phyloP scores from a whole-genome alignment of 257 asterid species.

The Salvia splendens region DNA sequence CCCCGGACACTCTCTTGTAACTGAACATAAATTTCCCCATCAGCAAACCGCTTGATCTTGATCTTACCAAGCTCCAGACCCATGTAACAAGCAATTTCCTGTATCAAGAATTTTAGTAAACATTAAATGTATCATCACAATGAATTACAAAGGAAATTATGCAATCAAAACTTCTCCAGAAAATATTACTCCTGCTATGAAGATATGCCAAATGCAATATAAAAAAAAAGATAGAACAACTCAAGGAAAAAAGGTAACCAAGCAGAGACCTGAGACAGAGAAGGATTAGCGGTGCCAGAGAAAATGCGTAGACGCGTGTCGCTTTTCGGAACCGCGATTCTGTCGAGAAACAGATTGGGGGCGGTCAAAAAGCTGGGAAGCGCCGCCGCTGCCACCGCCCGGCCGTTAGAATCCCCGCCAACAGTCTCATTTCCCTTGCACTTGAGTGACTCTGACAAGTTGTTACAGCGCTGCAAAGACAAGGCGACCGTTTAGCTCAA shows the following conservation, averaged over 20 bases:
- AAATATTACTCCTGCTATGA: background rate
- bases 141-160: background rate
- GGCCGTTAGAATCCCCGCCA: conserved; percentile 38
- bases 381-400: conserved; percentile 34
- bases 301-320: conserved; percentile 78
- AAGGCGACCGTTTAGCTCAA: background rate
- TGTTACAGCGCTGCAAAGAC: conserved; percentile 56
- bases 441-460: conserved; percentile 61
- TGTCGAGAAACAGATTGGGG: conserved; percentile 40
- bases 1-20: conserved; percentile 84
- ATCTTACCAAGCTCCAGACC: conserved; percentile 74
- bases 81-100: conserved; percentile 82
- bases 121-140: background rate
- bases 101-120: conserved; percentile 28
- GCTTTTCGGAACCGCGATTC: conserved; percentile 35
- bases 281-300: conserved; percentile 89
- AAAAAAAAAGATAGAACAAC: background rate
- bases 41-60: conserved; percentile 73
- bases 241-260: background rate
- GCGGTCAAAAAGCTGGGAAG: conserved; percentile 55
- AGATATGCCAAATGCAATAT: background rate
- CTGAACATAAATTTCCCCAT: conserved; percentile 82
- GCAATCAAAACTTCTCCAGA: background rate
- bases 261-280: conserved; percentile 64
- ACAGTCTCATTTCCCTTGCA: conserved; percentile 56